Base-by-base conservation (phyloP, 495 filamentous ascomycete genomes). In the Penicillium coffeae region DNA sequence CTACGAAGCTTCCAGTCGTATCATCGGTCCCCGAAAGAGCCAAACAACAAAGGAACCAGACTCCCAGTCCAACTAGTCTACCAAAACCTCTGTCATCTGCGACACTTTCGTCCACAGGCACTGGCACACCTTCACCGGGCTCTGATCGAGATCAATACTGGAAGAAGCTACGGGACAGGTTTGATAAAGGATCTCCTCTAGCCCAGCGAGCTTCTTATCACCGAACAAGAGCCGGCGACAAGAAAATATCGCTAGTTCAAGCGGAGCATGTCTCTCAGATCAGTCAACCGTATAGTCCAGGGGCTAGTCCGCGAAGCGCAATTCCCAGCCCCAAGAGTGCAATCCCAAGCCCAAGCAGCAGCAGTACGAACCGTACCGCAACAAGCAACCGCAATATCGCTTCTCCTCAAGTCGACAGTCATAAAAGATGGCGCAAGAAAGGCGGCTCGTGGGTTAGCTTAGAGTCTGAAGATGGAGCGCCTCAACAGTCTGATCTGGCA, bases 1-100 rank as follows among this genome's bases (percentile, higher is more conserved):
- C 51, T 3, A 73, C 68, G 25, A 68, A 62, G 41, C 68, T 73
- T 36, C 70, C 70, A 0, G 35, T 70, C 3, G 59, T 65, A 0
- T 71, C 52, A 30, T 19, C 40, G 1, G 38, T 58, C 8, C 10
- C 38, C 5, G 63, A 67, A 5, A 64, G 48, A 14, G 45, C 27
- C 13, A 57, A 52, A 6, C 49, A 57, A 9, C 37, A 54, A 20
- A 38, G 38, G 8, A 59, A 52, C n/a, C 46, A 59, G 25, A 61
- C 55, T 0, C 52, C 55, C 1, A 59, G 55, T 42, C 55, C 58
- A 2, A 62, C 55, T 25, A 50, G 40, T 16, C 53, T 64, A 15
- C 52, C 52, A 2, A 61, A 62, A 34, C 50, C 50, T 30, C 25
- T 30, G n/a, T 56, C 45, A 1, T 35, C 58, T 2, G 21, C 47